Evolutionary conservation across 306 rosid species (phyloP).

Genomic region (Cicer cuneatum): DNA sequence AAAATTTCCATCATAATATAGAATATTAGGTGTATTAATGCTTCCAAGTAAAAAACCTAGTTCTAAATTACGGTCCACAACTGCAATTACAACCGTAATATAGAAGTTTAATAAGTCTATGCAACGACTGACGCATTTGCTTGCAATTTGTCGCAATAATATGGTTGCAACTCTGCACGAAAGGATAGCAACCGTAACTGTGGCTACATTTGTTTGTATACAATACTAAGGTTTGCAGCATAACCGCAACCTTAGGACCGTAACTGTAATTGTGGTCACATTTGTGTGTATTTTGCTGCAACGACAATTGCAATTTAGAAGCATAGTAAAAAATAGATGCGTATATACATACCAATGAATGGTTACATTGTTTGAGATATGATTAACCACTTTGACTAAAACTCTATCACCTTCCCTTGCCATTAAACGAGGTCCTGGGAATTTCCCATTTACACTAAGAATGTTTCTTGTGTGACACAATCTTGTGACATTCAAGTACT

Average conservation of each 20-base stretch:
- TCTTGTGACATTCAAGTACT: conserved; percentile 67
- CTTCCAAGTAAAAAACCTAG: background rate
- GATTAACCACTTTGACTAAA: conserved; percentile 67
- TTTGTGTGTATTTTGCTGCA: too few relatives aligned
- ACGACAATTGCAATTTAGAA: background rate
- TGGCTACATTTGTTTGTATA: too few relatives aligned
- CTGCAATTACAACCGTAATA: background rate
- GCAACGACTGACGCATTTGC: background rate
- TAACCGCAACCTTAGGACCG: too few relatives aligned
- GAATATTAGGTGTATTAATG: background rate
- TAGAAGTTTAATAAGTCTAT: background rate
- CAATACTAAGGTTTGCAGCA: too few relatives aligned
- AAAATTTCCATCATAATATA: background rate
- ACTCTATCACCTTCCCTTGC: conserved; percentile 90
- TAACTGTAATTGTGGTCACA: too few relatives aligned
- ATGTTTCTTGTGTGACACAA: conserved; percentile 74
- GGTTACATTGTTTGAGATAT: conserved; percentile 64
- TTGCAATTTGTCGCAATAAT: background rate
- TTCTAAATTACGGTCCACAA: background rate
- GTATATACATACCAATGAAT: conserved; percentile 71
- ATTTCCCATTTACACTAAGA: conserved; percentile 67
- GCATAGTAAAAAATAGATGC: background rate
- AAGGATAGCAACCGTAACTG: too few relatives aligned
- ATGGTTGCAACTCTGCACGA: background rate
- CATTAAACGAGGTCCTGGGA: conserved; percentile 75